These are phyloP conservation scores for Hypholoma sublateritium DNA, from an alignment of 768 basidiomycete species.

Conservation along the genomic window DNA sequence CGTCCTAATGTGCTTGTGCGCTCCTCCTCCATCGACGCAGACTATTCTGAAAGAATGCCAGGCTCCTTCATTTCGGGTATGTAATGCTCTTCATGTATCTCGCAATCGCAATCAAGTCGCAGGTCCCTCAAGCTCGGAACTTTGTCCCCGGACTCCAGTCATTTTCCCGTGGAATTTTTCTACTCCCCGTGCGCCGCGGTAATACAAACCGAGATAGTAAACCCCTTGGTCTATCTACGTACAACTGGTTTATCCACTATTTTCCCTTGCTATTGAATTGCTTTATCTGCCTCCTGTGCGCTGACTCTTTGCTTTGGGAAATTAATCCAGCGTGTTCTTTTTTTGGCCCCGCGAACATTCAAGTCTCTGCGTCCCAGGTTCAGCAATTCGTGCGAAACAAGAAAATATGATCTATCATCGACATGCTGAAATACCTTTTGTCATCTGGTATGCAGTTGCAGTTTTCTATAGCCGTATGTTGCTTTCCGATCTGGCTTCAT, in stretches of 20 bases:
- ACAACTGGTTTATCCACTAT: slow-evolving; percentile 5
- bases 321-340: not conserved
- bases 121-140: not conserved
- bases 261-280: slow-evolving; percentile 7
- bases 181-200: slow-evolving; percentile 5
- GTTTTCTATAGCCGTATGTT: slow-evolving; percentile 2
- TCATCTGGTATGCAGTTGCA: not conserved
- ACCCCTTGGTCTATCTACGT: not conserved
- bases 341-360: not conserved
- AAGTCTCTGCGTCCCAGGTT: slow-evolving; percentile 2
- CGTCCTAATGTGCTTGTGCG: slow-evolving; percentile 1
- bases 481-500: slow-evolving; percentile 1
- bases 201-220: not conserved
- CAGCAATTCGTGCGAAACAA: slow-evolving; percentile 6
- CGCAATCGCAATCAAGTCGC: not conserved
- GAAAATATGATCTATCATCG: not conserved
- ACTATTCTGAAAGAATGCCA: slow-evolving; percentile 1
- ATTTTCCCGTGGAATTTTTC: slow-evolving; percentile 6
- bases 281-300: not conserved
- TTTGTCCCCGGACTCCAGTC: not conserved
- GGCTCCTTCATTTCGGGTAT: slow-evolving; percentile 10
- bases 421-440: not conserved
- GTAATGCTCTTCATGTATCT: not conserved
- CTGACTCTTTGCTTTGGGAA: not conserved
- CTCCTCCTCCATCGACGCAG: slow-evolving; percentile 1